phyloP scores from a whole-genome alignment of 2,329 filamentous ascomycete species.

The Pseudogymnoascus sp. region DNA sequence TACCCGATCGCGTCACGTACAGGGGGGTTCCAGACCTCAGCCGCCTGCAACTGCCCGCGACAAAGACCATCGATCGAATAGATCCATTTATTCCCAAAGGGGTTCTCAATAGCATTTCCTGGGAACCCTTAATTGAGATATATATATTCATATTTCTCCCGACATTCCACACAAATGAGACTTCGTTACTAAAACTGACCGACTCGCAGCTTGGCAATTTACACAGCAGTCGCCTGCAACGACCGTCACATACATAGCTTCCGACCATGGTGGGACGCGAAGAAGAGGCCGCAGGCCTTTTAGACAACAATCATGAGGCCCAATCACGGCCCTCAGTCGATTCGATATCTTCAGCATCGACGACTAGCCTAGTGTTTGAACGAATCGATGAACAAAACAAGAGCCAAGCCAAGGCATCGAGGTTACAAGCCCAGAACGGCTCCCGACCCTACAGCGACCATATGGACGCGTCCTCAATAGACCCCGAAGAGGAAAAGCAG shows the following conservation, averaged over 20 bases:
- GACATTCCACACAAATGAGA: background rate
- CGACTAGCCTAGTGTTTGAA: slow-evolving; percentile 76
- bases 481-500: slow-evolving; percentile 43
- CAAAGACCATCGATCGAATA: background rate
- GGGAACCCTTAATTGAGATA: background rate
- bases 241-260: background rate
- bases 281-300: slow-evolving; percentile 27
- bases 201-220: background rate
- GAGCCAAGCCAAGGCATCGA: slow-evolving; percentile 22
- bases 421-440: background rate
- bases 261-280: slow-evolving; percentile 26
- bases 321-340: slow-evolving; percentile 25
- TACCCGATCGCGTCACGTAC: background rate
- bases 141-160: background rate
- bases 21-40: background rate
- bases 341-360: slow-evolving; percentile 72
- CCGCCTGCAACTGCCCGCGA: background rate
- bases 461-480: slow-evolving; percentile 25
- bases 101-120: slow-evolving; percentile 9
- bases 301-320: slow-evolving; percentile 21
- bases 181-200: background rate
- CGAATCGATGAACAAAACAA: slow-evolving; percentile 53
- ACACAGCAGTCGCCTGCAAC: background rate
- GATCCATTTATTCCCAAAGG: background rate
- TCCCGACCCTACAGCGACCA: slow-evolving; percentile 4